Percentiles rank a stretch among this genome's conserved stretches.
Conservation (phyloP, 2,329 filamentous ascomycete species). For the Myriosclerotinia curreyana region DNA sequence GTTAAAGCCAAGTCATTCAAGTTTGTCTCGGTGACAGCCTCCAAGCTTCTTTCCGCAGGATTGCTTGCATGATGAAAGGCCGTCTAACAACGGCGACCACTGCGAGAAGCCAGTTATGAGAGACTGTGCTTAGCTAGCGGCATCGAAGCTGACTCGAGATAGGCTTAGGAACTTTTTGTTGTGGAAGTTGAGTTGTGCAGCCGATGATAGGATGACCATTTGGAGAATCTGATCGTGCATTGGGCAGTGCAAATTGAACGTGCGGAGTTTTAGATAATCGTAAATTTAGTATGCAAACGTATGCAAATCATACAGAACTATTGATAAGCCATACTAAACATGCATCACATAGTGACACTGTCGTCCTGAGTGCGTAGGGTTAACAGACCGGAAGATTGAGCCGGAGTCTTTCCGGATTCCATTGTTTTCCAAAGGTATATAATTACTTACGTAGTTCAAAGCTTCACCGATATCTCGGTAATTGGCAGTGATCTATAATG, state of each 20-base stretch:
- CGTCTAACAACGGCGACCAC: background rate
- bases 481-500: background rate
- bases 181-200: background rate
- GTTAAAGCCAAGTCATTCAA: background rate
- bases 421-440: background rate
- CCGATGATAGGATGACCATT: background rate
- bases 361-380: background rate
- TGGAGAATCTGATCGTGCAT: background rate
- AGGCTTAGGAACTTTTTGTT: background rate
- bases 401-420: background rate
- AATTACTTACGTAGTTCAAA: background rate
- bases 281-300: background rate
- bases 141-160: background rate
- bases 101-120: background rate
- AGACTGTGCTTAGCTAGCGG: background rate
- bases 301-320: background rate
- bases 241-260: background rate
- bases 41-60: background rate
- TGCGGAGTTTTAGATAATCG: background rate
- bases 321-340: background rate
- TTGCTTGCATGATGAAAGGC: background rate
- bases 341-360: background rate
- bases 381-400: background rate
- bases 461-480: slow-evolving; percentile 11
- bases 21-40: background rate